Base-by-base conservation (phyloP, 805 yeast genomes). In the Lachancea fermentati region DNA sequence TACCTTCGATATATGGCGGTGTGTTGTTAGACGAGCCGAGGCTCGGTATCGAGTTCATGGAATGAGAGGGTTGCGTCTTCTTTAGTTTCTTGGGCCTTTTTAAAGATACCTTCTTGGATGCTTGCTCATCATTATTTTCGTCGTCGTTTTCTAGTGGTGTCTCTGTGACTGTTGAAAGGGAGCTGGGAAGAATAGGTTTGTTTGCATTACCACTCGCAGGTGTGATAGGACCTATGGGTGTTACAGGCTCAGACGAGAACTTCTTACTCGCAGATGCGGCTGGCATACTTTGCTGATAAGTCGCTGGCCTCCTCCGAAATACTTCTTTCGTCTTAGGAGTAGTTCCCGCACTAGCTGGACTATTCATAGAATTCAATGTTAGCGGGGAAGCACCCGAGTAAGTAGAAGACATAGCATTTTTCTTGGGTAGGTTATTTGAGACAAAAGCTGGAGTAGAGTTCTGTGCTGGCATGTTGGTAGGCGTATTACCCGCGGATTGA, bases 161-260 rank as follows among this genome's bases (percentile, higher is more conserved):
- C 41, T 51, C 55, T 8, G 47, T 28, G 8, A 51, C 51, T 13
- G 55, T 44, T 1, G 52, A 40, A 8, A 49, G 37, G 3, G 48
- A 43, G 22, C 47, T 49, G 9, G 53, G 47, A 12, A 44, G 19
- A 7, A 37, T 35, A 7, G 39, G 36, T 31, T 45, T 49, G 19
- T 43, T 43, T 6, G 8, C 13, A 15, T 29, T n/a, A 8, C 39
- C 35, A 34, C 37, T 35, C 5, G 42, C 36, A 15, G 45, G 41
- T 8, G 39, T 45, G 15, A 25, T 40, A 26, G 44, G 42, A 5
- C 36, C 42, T 3, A 38, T 36, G 7, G 52, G 52, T 17, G 52
- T 46, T 30, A 17, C 26, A 28, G 41, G 16, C 34, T 28, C 37
- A 36, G 41, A 18, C 37, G 16, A 38, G 41, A 47, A 39, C 47